Conservation (phyloP, 2,329 filamentous ascomycete genomes). For the Aspergillus aculeatinus region DNA sequence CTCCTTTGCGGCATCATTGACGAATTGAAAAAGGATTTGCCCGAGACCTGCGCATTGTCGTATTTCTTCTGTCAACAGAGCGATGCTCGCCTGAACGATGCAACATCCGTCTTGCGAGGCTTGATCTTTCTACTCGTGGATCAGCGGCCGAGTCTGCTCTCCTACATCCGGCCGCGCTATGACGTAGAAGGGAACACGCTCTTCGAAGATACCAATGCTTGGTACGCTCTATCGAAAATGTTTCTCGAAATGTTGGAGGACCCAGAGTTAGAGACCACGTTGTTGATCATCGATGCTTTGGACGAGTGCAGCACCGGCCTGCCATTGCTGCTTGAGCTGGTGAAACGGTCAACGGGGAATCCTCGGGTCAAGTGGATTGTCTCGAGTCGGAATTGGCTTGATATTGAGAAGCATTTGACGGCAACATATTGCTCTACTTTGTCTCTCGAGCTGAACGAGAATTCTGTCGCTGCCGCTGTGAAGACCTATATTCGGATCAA, state of each 20-base stretch:
- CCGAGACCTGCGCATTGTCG: no score
- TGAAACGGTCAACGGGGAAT: neutral
- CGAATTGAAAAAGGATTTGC: neutral
- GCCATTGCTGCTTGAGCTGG: neutral
- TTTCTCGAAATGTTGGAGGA: slow-evolving; percentile 3
- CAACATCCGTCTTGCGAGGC: slow-evolving; percentile 33
- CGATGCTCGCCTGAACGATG: slow-evolving; percentile 26
- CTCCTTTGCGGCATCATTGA: slow-evolving; percentile 17
- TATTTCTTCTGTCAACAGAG: slow-evolving; percentile 39
- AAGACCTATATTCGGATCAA: no score
- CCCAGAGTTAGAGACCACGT: neutral
- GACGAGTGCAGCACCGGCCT: slow-evolving; percentile 6
- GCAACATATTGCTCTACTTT: neutral
- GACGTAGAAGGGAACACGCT: neutral
- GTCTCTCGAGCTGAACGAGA: no score
- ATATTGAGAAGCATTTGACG: neutral
- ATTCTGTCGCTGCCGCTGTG: no score
- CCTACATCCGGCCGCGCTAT: slow-evolving; percentile 3
- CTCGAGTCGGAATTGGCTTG: no score
- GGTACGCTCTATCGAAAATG: neutral
- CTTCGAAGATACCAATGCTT: neutral
- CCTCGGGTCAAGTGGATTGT: no score
- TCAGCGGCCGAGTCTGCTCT: slow-evolving; percentile 2
- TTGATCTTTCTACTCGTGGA: slow-evolving; percentile 23
- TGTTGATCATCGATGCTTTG: slow-evolving; percentile 6